phyloP scores from a whole-genome alignment of 495 filamentous ascomycete species.

The Penicillium samsonianum region DNA sequence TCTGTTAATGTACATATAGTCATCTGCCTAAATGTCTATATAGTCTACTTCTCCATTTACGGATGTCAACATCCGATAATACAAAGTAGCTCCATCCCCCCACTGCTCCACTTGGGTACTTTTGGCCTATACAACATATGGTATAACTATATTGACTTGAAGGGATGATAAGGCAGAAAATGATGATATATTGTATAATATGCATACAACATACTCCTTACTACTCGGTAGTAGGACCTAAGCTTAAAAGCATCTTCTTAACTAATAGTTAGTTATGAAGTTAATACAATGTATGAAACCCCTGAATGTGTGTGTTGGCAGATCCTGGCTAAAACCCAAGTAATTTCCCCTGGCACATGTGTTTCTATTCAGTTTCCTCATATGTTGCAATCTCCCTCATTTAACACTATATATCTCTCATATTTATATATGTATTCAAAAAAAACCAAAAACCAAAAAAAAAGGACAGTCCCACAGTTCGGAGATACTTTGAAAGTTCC shows the following conservation, averaged over 20 bases:
- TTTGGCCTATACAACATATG: neutral
- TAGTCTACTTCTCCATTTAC: neutral
- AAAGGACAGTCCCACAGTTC: neutral
- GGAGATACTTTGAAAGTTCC: neutral
- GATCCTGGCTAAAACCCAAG: neutral
- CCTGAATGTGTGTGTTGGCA: constrained; percentile 8
- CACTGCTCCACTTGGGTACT: neutral
- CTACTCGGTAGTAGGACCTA: too few relatives aligned
- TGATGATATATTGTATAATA: neutral
- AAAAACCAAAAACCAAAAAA: too few relatives aligned
- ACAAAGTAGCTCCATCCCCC: neutral
- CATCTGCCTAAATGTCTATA: neutral
- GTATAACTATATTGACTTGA: neutral
- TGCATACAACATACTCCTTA: neutral
- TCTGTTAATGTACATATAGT: too few relatives aligned
- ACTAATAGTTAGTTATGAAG: too few relatives aligned
- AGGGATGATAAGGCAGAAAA: neutral
- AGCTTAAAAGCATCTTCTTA: too few relatives aligned
- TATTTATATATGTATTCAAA: neutral
- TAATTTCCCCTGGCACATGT: neutral
- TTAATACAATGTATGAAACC: constrained; percentile 6
- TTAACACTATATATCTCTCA: neutral
- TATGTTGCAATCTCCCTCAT: neutral
- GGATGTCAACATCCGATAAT: neutral
- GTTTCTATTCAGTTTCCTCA: neutral